A percentile compares a stretch with the other conserved stretches of the same genome.
These are phyloP conservation scores for Auricularia sp. DNA, from an alignment of 768 basidiomycete species.

Conservation along the genomic window DNA sequence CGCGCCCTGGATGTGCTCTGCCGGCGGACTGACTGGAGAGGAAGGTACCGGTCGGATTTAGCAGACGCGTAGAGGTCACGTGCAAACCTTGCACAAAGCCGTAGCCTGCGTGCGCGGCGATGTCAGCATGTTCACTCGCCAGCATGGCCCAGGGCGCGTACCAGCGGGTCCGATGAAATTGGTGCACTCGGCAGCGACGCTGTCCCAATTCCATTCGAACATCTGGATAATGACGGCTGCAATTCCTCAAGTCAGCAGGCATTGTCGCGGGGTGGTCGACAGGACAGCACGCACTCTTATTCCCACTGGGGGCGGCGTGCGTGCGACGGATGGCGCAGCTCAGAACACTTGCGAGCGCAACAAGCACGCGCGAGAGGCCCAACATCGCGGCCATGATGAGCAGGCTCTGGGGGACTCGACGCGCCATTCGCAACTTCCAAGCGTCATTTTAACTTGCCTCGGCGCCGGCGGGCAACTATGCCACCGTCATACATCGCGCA, in stretches of 20 bases:
- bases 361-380: not conserved
- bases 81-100: slow-evolving; percentile 54
- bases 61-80: not conserved
- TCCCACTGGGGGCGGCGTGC: not conserved
- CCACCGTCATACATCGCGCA: too few relatives aligned
- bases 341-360: not conserved
- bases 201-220: slow-evolving; percentile 52
- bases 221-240: slow-evolving; percentile 52
- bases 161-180: slow-evolving; percentile 59
- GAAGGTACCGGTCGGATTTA: not conserved
- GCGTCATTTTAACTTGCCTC: too few relatives aligned
- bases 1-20: slow-evolving; percentile 39
- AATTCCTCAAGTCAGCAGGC: not conserved
- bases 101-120: slow-evolving; percentile 21
- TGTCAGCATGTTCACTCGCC: not conserved
- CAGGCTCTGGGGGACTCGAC: not conserved
- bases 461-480: too few relatives aligned
- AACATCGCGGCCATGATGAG: not conserved
- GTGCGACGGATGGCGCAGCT: not conserved
- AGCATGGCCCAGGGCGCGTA: not conserved
- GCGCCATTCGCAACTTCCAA: too few relatives aligned
- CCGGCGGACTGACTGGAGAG: slow-evolving; percentile 35
- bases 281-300: not conserved
- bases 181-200: slow-evolving; percentile 53
- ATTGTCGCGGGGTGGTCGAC: too few relatives aligned